These are phyloP conservation scores for Cryptosporidium parvum DNA, from an alignment of 169 alveolate species.

Conservation along the genomic window DNA sequence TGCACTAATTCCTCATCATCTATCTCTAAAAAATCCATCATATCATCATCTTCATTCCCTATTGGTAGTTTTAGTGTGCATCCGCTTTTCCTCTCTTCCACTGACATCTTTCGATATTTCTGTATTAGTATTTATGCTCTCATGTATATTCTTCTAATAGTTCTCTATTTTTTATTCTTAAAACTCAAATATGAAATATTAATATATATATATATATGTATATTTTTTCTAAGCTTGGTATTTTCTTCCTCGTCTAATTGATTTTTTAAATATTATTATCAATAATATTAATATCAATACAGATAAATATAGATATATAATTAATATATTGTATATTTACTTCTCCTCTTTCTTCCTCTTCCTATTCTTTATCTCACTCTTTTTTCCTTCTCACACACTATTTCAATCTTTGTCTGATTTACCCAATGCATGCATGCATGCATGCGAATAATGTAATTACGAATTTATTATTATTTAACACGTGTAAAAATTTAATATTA, in stretches of 20 bases:
- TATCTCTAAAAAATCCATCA: constrained; percentile 50
- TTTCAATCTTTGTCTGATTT: constrained; percentile 23
- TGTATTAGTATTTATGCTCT: neutral
- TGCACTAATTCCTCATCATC: constrained; percentile 68
- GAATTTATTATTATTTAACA: constrained; percentile 8
- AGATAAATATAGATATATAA: too few relatives aligned
- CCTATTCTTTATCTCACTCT: constrained; percentile 1
- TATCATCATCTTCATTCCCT: constrained; percentile 43
- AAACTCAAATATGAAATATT: neutral
- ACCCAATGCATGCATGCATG: constrained; percentile 46
- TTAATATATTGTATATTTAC: neutral
- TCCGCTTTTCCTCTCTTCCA: constrained; percentile 18
- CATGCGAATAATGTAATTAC: constrained; percentile 28
- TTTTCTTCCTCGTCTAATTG: neutral
- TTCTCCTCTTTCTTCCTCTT: constrained; percentile 7
- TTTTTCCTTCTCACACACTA: constrained; percentile 14
- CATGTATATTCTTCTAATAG: neutral
- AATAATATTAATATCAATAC: too few relatives aligned
- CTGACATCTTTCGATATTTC: neutral
- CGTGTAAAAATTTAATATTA: constrained; percentile 12
- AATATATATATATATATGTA: neutral
- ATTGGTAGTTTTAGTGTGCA: constrained; percentile 15
- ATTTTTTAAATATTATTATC: too few relatives aligned
- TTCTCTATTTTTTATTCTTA: neutral
- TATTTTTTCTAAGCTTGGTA: neutral